Base-by-base conservation (phyloP, 352 stramenopile genomes). In the Phytophthora sojae region DNA sequence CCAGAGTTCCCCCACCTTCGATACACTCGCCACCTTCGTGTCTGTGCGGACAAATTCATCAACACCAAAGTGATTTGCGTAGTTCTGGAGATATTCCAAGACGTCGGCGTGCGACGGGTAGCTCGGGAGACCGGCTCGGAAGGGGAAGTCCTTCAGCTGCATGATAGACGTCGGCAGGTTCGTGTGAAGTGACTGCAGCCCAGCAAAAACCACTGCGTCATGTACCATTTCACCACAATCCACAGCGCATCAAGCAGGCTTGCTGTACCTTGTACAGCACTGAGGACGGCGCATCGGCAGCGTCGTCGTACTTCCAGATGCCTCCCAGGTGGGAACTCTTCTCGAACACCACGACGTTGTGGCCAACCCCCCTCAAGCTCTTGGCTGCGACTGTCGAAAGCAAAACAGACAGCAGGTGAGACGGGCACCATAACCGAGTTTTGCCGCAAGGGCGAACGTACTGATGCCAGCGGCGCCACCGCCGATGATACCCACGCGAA, bases 101-200 rank as follows among this genome's bases (percentile, higher is more conserved):
- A 93, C 83, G 25, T 82, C 73, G 15, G 64, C 32, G 47, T 92
- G 86, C n/a, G 80, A 82, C 29, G 82, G 79, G 69, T 89, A 93
- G 58, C 77, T 88, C 0, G 71, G 83, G 35, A 72, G 21, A 8
- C 65, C 77, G 0, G 74, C 29, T 12, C 80, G 65, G 50, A 92
- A 91, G 3, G 81, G 58, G 26, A 91, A 87, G 55, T 79, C 86
- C 51, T 79, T 74, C 47, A 93, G 61, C 56, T 93, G 86, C 86
- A 93, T 92, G 64, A 92, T 82, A 30, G 82, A 73, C 8, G 83
- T 92, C 42, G 86, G 83, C 29, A 93, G 53, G 60, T 93, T 93
- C 47, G 86, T 93, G 52, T 85, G 83, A 47, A 93, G 73, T 14
- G 86, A 93, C 86, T 93, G 29, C 14, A 66, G n/a, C 19, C 15